phyloP scores from a whole-genome alignment of 139 green algal species.

The Parachlorella kessleri region DNA sequence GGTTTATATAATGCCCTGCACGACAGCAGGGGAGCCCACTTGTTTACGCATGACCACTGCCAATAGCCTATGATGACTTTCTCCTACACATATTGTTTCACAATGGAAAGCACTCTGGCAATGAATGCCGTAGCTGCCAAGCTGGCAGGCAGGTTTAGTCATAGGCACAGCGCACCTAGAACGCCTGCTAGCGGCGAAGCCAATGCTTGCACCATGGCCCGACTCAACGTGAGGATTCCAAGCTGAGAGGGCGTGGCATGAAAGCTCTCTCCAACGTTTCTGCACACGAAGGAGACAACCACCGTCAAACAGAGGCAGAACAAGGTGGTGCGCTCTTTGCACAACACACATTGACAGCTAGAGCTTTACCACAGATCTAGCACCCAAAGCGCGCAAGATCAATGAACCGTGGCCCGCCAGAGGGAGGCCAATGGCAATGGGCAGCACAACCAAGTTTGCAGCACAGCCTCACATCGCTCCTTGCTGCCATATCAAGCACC shows the following conservation, averaged over 20 bases:
- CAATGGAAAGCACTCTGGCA: neutral
- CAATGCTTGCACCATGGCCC: slow-evolving; percentile 58
- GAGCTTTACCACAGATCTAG: no score
- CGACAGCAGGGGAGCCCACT: neutral
- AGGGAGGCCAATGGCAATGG: no score
- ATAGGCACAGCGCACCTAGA: neutral
- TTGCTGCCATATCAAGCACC: no score
- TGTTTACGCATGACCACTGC: neutral
- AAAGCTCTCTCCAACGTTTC: slow-evolving; percentile 26
- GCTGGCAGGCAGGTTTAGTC: neutral
- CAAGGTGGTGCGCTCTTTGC: no score
- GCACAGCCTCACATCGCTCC: no score
- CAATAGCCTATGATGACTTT: neutral
- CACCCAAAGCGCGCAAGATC: no score
- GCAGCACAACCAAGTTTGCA: no score
- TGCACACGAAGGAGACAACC: no score
- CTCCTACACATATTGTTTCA: neutral
- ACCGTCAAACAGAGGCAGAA: no score
- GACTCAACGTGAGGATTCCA: slow-evolving; percentile 50
- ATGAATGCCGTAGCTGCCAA: neutral
- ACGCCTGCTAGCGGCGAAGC: slow-evolving; percentile 29
- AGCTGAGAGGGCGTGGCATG: slow-evolving; percentile 39
- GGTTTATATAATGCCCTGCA: slow-evolving; percentile 35
- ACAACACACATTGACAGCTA: no score
- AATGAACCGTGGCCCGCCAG: no score